Evolutionary conservation across 768 basidiomycete species (phyloP), one percentile per base, ranked within the genome.

Genomic region (Kwoniella bestiolae): DNA sequence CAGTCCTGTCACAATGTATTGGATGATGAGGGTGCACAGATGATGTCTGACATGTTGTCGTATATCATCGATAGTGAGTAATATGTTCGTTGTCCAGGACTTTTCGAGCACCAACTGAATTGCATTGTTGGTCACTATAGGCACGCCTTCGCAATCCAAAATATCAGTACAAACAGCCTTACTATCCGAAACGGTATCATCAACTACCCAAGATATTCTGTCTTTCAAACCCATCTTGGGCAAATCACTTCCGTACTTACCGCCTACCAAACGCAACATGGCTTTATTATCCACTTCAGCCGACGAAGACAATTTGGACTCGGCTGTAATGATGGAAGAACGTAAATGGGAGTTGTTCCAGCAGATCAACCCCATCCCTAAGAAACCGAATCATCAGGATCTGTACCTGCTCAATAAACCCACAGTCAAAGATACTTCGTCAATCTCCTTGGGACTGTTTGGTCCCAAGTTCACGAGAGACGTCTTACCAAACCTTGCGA

Each of bases 261-360:
- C 74, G 14, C 76, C 74, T 18, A 14, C 55, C 1, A 58, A 60
- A 25, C 64, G 71, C 7, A 60, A 65, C 5, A 66, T 71, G 63
- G 60, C 66, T 2, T 60, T 74, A 28, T 12, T 52, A 3, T 38
- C 52, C 7, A 18, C 50, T 21, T 18, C 26, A 2, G 18, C 47
- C 5, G 56, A 59, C 32, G 62, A 67, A 46, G 11, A 52, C 28
- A 4, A 8, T 28, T 9, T 34, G 5, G 73, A 72, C 28, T 25
- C 56, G 5, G 58, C 50, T 1, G n/a, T 70, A 3, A 18, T 61
- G 1, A 66, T 76, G 28, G 77, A 78, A 28, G 77, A 78, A 31
- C 56, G 74, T 21, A 69, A 65, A 21, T 78, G 77, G 77, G 77
- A 78, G 57, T 28, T 72, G 55, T 72, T 73, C 26, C 74, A 78